Percentiles rank a stretch among this genome's conserved stretches.
These are phyloP conservation scores for Mycena albidolilacea DNA, from an alignment of 768 basidiomycete genomes.

Conservation along the genomic window DNA sequence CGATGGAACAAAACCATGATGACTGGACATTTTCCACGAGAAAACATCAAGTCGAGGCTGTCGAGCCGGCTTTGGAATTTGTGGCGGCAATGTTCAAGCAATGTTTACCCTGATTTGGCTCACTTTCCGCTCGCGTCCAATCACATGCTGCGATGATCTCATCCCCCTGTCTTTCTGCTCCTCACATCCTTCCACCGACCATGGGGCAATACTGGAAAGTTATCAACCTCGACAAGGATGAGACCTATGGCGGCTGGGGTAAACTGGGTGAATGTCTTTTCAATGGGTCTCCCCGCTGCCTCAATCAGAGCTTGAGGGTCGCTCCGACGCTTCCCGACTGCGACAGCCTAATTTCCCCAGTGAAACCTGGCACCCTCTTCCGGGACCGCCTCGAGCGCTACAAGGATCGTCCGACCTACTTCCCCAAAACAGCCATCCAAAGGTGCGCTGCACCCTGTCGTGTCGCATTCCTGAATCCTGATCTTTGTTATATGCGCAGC, in stretches of 20 bases:
- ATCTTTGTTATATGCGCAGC: neutral
- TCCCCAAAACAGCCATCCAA: neutral
- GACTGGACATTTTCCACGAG: too few relatives aligned
- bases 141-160: too few relatives aligned
- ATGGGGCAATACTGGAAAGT: conserved; percentile 34
- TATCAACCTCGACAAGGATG: conserved; percentile 29
- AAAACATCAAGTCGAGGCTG: too few relatives aligned
- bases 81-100: too few relatives aligned
- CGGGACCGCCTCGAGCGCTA: neutral
- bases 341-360: conserved; percentile 1
- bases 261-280: conserved; percentile 28
- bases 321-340: conserved; percentile 11
- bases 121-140: too few relatives aligned
- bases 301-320: neutral
- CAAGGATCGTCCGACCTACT: neutral
- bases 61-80: too few relatives aligned
- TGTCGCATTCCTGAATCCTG: too few relatives aligned
- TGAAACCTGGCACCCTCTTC: neutral
- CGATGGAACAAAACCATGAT: too few relatives aligned
- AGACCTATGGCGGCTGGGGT: conserved; percentile 13
- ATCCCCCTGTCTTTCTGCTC: neutral
- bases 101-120: too few relatives aligned
- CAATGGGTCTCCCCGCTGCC: neutral
- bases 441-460: neutral
- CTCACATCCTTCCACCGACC: neutral